Evolutionary conservation across 768 basidiomycete species (phyloP).

Genomic region (Boletus fagicola): DNA sequence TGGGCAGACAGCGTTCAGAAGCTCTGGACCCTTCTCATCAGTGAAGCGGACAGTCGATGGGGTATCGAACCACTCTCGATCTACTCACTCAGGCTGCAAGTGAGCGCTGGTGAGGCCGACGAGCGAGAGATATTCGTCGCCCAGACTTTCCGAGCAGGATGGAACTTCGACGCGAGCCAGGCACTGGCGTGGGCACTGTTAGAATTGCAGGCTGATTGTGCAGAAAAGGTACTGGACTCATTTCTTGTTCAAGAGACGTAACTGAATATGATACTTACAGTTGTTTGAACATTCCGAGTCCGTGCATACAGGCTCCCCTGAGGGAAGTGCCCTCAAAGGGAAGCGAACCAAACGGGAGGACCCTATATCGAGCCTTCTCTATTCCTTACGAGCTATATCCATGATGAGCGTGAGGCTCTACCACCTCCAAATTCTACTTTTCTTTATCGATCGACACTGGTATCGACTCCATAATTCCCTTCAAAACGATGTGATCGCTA

Average conservation of each 20-base stretch:
- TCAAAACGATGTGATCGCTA: conserved; percentile 53
- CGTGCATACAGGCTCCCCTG: conserved; percentile 38
- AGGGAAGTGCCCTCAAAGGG: conserved; percentile 30
- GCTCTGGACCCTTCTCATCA: conserved; percentile 56
- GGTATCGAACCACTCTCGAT: conserved; percentile 65
- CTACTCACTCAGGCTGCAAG: conserved; percentile 60
- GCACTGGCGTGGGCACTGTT: conserved; percentile 78
- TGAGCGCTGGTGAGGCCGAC: conserved; percentile 17
- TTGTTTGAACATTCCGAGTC: conserved; percentile 65
- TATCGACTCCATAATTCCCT: conserved; percentile 52
- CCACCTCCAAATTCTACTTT: conserved; percentile 75
- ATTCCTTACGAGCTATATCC: conserved; percentile 40
- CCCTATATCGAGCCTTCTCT: conserved; percentile 56
- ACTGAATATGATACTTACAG: conserved; percentile 35
- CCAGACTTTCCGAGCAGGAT: conserved; percentile 68
- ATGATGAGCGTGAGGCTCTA: conserved; percentile 41
- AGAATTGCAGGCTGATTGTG: conserved; percentile 79
- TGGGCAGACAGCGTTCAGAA: conserved; percentile 48
- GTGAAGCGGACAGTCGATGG: conserved; percentile 63
- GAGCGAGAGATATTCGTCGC: conserved; percentile 52
- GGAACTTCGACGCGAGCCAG: conserved; percentile 65
- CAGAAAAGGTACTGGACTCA: conserved; percentile 50
- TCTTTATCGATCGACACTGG: conserved; percentile 84
- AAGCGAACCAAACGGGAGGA: conserved; percentile 60
- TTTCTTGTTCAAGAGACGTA: background rate